Evolutionary conservation across 2,329 filamentous ascomycete species (phyloP).

Genomic region (Fusarium succisae): DNA sequence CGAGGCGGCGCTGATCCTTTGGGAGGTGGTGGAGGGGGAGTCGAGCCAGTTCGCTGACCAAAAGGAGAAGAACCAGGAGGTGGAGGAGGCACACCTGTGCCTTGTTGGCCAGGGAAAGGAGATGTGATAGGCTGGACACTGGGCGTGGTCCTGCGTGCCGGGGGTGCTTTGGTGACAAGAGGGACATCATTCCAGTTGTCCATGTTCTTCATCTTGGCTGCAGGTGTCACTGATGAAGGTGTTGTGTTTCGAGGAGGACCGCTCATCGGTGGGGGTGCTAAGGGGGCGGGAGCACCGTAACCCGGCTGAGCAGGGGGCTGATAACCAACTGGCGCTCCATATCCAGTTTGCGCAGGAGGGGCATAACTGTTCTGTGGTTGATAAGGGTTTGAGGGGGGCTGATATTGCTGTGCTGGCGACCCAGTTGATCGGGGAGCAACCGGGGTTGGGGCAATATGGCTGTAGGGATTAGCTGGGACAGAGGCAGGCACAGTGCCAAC

Average conservation of each 20-base stretch:
- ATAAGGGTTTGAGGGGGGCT: constrained; percentile 50
- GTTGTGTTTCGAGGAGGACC: constrained; percentile 67
- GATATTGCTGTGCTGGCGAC: constrained; percentile 48
- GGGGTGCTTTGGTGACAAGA: constrained; percentile 75
- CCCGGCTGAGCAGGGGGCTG: constrained; percentile 59
- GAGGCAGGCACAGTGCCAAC: constrained; percentile 34
- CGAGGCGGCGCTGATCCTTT: constrained; percentile 78
- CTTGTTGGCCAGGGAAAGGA: constrained; percentile 76
- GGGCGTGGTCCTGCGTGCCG: constrained; percentile 80
- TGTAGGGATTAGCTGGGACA: constrained; percentile 51
- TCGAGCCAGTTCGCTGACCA: constrained; percentile 69
- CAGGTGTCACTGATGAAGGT: constrained; percentile 71
- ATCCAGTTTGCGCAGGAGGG: constrained; percentile 48
- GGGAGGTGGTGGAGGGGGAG: constrained; percentile 83
- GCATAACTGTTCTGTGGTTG: constrained; percentile 43
- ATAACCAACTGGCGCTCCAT: constrained; percentile 55
- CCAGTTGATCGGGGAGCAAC: constrained; percentile 32
- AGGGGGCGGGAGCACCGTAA: constrained; percentile 49
- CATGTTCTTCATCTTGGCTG: constrained; percentile 75
- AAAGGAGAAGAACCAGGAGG: constrained; percentile 61
- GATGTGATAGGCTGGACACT: constrained; percentile 74
- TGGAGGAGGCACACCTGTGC: constrained; percentile 65
- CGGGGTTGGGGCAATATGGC: constrained; percentile 51
- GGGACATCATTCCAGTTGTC: constrained; percentile 96
- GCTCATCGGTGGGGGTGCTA: constrained; percentile 48